Evolutionary conservation across 2,329 filamentous ascomycete genomes (phyloP).

Genomic region (Fusarium sp.): DNA sequence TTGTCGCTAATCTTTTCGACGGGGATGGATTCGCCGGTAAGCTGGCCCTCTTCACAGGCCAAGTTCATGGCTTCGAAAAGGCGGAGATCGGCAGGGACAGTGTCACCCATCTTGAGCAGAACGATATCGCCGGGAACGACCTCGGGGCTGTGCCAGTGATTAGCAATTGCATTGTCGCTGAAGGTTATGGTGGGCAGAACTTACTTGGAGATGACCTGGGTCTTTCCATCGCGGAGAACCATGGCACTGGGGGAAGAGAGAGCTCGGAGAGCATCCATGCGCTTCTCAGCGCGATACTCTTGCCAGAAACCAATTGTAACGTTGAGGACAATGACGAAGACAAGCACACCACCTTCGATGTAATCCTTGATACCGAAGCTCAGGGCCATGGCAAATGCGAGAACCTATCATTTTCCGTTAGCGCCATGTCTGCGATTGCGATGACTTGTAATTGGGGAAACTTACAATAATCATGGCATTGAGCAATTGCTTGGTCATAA

Average conservation of each 20-base stretch:
- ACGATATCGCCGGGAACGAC: slow-evolving; percentile 82
- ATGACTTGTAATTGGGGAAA: slow-evolving; percentile 22
- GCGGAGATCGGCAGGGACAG: slow-evolving; percentile 81
- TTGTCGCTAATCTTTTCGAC: slow-evolving; percentile 76
- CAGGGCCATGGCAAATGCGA: slow-evolving; percentile 83
- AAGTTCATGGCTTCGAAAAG: slow-evolving; percentile 83
- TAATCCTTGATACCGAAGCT: slow-evolving; percentile 78
- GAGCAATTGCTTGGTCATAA: slow-evolving; percentile 79
- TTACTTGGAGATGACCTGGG: slow-evolving; percentile 71
- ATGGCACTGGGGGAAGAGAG: slow-evolving; percentile 75
- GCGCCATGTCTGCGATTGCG: neutral
- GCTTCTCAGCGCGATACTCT: slow-evolving; percentile 76
- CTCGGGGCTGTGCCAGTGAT: slow-evolving; percentile 62
- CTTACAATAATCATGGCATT: slow-evolving; percentile 84
- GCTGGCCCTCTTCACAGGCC: slow-evolving; percentile 82
- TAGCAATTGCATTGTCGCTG: slow-evolving; percentile 14
- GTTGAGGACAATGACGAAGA: slow-evolving; percentile 78
- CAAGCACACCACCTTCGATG: slow-evolving; percentile 78
- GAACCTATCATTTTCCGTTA: slow-evolving; percentile 67
- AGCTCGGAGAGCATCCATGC: slow-evolving; percentile 75
- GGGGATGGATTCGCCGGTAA: slow-evolving; percentile 83
- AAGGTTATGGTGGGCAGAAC: slow-evolving; percentile 41
- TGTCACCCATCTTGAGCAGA: slow-evolving; percentile 79
- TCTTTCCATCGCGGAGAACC: slow-evolving; percentile 73
- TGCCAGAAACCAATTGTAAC: slow-evolving; percentile 78